Conservation (phyloP, 495 filamentous ascomycete species). For the Penicillium dipodomyicola region DNA sequence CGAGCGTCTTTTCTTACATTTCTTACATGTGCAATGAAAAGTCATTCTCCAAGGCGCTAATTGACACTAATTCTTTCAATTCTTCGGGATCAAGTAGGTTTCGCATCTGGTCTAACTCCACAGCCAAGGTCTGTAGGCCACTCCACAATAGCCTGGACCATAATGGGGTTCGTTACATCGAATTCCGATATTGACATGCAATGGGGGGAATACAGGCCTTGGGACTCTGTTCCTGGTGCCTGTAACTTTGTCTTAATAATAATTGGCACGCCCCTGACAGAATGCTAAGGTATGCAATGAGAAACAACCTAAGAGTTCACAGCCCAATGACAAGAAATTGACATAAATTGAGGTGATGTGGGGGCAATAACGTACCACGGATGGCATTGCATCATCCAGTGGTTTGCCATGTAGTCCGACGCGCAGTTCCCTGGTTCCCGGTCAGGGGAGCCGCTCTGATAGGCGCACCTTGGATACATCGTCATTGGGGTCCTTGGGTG, state of each 20-base stretch:
- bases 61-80: not conserved
- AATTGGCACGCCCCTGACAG: conserved; percentile 6
- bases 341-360: conserved; percentile 1
- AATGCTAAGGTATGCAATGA: not conserved
- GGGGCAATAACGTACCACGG: not conserved
- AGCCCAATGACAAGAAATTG: not conserved
- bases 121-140: conserved; percentile 7
- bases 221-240: not conserved
- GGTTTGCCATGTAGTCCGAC: not conserved
- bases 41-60: not conserved
- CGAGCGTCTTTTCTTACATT: conserved; percentile 6
- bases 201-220: conserved; percentile 1
- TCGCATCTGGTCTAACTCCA: conserved; percentile 6
- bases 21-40: not conserved
- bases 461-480: not conserved
- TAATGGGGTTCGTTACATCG: not conserved
- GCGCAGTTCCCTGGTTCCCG: conserved; percentile 3
- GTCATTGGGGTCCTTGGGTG: not conserved
- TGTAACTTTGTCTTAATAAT: not conserved
- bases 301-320: not conserved
- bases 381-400: not conserved
- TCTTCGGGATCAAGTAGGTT: not conserved
- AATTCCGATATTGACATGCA: not conserved
- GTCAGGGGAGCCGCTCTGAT: conserved; percentile 3
- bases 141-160: conserved; percentile 12